Evolutionary conservation across 139 green algal genomes (phyloP).

Genomic region (Volvox reticuliferus): DNA sequence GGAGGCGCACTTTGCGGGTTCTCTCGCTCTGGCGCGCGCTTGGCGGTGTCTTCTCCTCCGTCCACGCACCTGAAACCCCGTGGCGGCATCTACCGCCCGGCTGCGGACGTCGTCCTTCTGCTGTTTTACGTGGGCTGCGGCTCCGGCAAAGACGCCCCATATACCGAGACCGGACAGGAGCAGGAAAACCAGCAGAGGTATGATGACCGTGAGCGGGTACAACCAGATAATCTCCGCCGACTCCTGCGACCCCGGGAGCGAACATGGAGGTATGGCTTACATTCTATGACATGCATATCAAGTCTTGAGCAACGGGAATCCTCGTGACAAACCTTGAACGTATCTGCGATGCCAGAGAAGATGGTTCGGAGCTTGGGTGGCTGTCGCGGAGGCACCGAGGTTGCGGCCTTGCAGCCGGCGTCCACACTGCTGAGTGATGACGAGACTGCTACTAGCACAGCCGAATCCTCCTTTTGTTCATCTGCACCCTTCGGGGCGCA

Average conservation of each 20-base stretch:
- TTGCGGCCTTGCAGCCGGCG: not conserved
- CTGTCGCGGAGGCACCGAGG: not conserved
- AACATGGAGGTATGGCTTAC: no score
- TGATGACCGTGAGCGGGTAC: not conserved
- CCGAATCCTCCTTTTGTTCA: no score
- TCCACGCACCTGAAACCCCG: conserved; percentile 31
- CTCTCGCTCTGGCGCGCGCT: no score
- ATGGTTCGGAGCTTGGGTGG: not conserved
- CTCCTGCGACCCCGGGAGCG: not conserved
- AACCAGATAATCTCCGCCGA: not conserved
- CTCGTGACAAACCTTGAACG: not conserved
- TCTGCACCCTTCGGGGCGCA: no score
- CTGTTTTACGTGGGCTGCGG: not conserved
- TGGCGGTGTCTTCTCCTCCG: no score
- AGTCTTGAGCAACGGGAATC: no score
- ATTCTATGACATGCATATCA: no score
- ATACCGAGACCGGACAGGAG: conserved; percentile 18
- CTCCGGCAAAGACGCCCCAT: conserved; percentile 28
- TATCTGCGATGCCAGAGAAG: not conserved
- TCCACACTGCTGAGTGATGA: not conserved
- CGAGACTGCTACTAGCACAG: no score
- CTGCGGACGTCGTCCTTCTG: conserved; percentile 22
- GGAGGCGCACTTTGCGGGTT: no score
- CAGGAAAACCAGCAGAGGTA: conserved; percentile 7
- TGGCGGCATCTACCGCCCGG: conserved; percentile 18